Evolutionary conservation across 106 monocot species (phyloP), one percentile per base, ranked within the genome.

Genomic region (Apostasia ramifera): DNA sequence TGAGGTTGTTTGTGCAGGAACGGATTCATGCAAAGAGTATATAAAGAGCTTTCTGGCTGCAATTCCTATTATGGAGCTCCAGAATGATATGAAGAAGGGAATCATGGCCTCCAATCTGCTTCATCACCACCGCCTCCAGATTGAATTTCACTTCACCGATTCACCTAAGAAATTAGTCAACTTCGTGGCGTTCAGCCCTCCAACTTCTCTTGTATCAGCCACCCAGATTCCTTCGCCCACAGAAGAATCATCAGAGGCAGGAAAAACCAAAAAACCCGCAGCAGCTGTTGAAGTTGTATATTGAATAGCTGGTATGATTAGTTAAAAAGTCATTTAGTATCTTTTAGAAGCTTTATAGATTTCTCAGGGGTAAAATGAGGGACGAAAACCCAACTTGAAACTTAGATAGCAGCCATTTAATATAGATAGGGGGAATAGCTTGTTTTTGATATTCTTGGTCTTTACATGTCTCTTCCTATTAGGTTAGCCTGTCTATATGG

Each of bases 21-120:
- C 74, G 46, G 89, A 77, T 44, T 68, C 89, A 13, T 89, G 89
- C 73, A 93, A 80, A 70, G 93, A 89, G 66, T 93, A 84, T 76
- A 89, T 93, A 62, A 93, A 86, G 77, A 83, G 77, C 10, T 93
- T 93, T 70, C 75, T 93, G 53, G 93, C 93, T 12, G 88, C 89
- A 2, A 71, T 93, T 12, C 93, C 89, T 1, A 66, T 93, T 55
- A 76, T 81, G 55, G 78, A 86, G 57, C 73, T 89, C 38, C 69
- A 77, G 72, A 72, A n/a, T 26, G 89, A 89, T 50, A 76, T 86
- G 44, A 68, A 73, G 76, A 83, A 71, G 65, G 90, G 83, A 10
- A 12, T 57, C 15, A 53, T 69, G 55, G 53, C 55, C 39, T 68
- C 63, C 39, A 13, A 42, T 5, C 53, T 53, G 2, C 73, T 61